phyloP scores from a whole-genome alignment of 2,329 filamentous ascomycete genomes.

The Cyphellophora europaea region DNA sequence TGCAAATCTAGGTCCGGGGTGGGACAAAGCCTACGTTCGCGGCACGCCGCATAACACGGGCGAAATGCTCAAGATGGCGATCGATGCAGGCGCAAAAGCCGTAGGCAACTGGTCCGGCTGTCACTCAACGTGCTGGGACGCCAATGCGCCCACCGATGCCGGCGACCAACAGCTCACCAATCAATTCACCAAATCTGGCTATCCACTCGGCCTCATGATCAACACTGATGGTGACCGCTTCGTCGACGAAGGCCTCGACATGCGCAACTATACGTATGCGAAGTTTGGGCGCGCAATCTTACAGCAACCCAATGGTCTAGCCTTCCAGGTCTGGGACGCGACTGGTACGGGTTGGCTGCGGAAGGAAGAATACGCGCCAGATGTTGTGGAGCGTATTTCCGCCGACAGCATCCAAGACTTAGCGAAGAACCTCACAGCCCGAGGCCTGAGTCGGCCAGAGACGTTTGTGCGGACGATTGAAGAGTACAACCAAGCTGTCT shows the following conservation, averaged over 20 bases:
- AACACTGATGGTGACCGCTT: conserved; percentile 52
- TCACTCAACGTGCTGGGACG: conserved; percentile 58
- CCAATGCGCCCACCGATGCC: conserved; percentile 43
- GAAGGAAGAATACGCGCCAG: conserved; percentile 52
- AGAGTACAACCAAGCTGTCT: conserved; percentile 51
- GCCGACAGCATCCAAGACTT: conserved; percentile 46
- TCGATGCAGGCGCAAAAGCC: conserved; percentile 39
- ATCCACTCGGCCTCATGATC: conserved; percentile 57
- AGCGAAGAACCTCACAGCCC: conserved; percentile 37
- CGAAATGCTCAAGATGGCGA: conserved; percentile 45
- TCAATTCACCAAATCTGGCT: conserved; percentile 60
- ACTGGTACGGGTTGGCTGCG: conserved; percentile 44
- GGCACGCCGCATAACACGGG: conserved; percentile 59
- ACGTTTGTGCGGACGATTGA: conserved; percentile 44
- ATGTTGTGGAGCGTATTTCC: conserved; percentile 44
- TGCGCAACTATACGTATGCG: conserved; percentile 60
- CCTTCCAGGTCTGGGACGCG: conserved; percentile 58
- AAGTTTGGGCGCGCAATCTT: conserved; percentile 55
- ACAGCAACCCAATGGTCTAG: conserved; percentile 46
- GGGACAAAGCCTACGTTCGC: conserved; percentile 54
- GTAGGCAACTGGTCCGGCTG: conserved; percentile 56
- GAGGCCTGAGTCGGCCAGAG: conserved; percentile 38
- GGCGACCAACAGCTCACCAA: conserved; percentile 55
- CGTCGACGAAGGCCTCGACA: conserved; percentile 57
- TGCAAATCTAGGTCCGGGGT: conserved; percentile 48